These are phyloP conservation scores for Begonia loranthoides DNA, from an alignment of 306 rosid genomes.

Conservation along the genomic window DNA sequence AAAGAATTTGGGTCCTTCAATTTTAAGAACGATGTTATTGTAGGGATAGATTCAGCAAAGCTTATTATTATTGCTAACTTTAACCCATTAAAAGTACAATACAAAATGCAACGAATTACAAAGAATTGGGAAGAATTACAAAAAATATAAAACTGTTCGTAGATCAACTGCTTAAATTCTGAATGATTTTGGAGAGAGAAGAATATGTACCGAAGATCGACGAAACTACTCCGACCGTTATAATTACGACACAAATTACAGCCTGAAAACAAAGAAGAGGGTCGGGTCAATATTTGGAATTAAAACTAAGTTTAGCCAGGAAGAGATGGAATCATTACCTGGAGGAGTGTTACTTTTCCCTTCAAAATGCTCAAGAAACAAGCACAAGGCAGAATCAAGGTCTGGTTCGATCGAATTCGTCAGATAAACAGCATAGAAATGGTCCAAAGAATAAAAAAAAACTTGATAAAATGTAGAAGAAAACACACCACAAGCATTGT, in stretches of 20 bases:
- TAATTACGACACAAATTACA: slow-evolving; percentile 35
- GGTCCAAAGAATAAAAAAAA: slow-evolving; percentile 2
- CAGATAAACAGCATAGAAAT: slow-evolving; percentile 2
- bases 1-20: too few species aligned
- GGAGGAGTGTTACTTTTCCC: slow-evolving; percentile 39
- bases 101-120: neutral
- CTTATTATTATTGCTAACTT: slow-evolving; percentile 4
- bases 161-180: slow-evolving; percentile 38
- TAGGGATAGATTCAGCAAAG: neutral
- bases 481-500: slow-evolving; percentile 91
- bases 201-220: slow-evolving; percentile 42
- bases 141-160: neutral
- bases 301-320: neutral
- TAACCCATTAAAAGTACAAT: neutral
- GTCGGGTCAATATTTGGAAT: neutral
- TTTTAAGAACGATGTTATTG: neutral
- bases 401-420: slow-evolving; percentile 29
- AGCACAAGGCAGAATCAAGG: slow-evolving; percentile 85
- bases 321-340: slow-evolving; percentile 30
- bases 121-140: neutral
- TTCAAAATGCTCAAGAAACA: slow-evolving; percentile 68
- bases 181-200: slow-evolving; percentile 34
- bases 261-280: slow-evolving; percentile 17
- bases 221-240: slow-evolving; percentile 37
- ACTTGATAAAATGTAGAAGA: slow-evolving; percentile 3